Percentiles rank a stretch among this genome's conserved stretches.
Conservation (phyloP, 2,329 filamentous ascomycete genomes). For the Penicillium aurantiogriseum region DNA sequence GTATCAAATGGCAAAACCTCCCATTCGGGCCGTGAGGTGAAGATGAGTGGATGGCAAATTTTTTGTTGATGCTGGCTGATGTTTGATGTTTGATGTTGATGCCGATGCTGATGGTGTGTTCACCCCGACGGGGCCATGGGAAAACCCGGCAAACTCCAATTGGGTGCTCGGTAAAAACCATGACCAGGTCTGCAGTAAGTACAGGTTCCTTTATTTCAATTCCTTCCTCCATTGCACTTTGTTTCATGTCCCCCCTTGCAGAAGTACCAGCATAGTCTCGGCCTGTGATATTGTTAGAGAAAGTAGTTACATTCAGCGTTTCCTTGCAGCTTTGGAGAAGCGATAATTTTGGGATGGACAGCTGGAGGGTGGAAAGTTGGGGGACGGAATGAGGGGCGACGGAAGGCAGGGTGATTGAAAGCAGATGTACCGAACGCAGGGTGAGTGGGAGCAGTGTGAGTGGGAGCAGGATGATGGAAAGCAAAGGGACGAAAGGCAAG, state of each 20-base stretch:
- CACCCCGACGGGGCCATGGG: slow-evolving; percentile 18
- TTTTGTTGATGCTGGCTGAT: neutral
- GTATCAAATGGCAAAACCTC: slow-evolving; percentile 10
- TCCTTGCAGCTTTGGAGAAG: neutral
- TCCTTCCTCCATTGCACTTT: neutral
- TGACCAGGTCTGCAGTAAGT: slow-evolving; percentile 12
- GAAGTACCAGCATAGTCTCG: neutral
- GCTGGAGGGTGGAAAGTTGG: neutral
- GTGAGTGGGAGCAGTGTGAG: too few relatives aligned
- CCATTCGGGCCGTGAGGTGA: slow-evolving; percentile 21
- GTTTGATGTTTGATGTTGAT: neutral
- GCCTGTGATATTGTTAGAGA: neutral
- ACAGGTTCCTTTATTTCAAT: neutral
- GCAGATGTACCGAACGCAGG: neutral
- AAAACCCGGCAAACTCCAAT: slow-evolving; percentile 16
- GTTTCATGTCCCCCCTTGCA: too few relatives aligned
- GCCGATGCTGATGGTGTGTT: neutral
- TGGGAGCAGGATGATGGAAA: neutral
- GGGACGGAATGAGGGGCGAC: neutral
- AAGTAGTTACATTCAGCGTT: neutral
- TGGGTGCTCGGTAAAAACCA: slow-evolving; percentile 21
- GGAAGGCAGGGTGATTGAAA: neutral
- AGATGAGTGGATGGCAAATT: too few relatives aligned
- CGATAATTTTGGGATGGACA: neutral
- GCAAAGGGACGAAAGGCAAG: too few relatives aligned